Evolutionary conservation across 257 asterid genomes (phyloP).

Genomic region (Solanum ahanhuiri): DNA sequence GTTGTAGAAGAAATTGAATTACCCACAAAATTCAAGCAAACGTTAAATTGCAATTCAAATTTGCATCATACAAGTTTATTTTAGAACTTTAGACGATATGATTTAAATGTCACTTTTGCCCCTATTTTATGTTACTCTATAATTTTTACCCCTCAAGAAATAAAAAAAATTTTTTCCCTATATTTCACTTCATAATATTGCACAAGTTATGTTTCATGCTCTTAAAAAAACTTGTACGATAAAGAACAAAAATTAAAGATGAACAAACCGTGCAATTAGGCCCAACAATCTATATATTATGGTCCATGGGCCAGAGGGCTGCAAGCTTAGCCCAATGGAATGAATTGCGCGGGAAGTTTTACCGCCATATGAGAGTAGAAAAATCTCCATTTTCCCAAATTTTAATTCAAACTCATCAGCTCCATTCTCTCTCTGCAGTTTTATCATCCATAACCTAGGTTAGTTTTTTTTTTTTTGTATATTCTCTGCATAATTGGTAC

Average conservation of each 20-base stretch:
- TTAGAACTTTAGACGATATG: neutral
- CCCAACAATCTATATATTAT: neutral
- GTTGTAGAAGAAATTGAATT: neutral
- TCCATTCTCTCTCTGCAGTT: neutral
- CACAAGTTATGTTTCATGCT: no score
- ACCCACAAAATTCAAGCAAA: neutral
- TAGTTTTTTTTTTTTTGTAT: neutral
- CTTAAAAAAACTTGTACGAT: no score
- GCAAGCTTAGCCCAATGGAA: neutral
- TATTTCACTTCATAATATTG: neutral
- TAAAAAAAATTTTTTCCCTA: no score
- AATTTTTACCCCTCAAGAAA: neutral
- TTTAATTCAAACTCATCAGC: neutral
- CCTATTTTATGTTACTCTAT: no score
- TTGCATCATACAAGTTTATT: neutral
- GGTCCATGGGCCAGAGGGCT: neutral
- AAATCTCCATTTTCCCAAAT: neutral
- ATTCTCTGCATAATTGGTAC: neutral
- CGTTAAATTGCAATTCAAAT: neutral
- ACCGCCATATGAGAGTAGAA: conserved; percentile 10
- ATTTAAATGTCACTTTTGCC: no score
- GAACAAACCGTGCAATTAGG: neutral
- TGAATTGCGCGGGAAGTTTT: conserved; percentile 15
- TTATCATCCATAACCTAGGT: neutral
- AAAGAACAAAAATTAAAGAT: neutral